These are phyloP conservation scores for Triticum timopheevii DNA, from an alignment of 176 grass and related monocot species.

Conservation along the genomic window DNA sequence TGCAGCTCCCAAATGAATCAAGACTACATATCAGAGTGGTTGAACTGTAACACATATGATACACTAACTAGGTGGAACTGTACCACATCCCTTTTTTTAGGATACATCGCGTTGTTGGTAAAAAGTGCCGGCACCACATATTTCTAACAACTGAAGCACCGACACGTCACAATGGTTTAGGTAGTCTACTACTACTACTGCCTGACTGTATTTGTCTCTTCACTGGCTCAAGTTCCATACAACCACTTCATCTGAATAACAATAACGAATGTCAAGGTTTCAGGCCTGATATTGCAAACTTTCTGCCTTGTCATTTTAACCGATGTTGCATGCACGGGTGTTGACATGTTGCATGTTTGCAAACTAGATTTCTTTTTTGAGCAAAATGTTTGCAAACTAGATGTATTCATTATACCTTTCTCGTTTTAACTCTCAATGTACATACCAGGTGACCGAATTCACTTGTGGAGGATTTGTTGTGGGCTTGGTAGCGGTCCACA, in stretches of 20 bases:
- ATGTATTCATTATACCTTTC: background rate
- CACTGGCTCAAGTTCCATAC: background rate
- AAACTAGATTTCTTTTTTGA: no score
- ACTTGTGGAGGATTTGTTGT: slow-evolving; percentile 59
- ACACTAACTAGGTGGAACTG: slow-evolving; percentile 2
- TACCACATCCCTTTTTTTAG: background rate
- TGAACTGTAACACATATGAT: background rate
- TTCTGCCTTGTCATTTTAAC: background rate
- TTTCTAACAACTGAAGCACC: slow-evolving; percentile 6
- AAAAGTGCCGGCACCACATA: background rate
- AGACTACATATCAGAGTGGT: background rate
- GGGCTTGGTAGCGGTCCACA: slow-evolving; percentile 56
- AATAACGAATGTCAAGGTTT: background rate
- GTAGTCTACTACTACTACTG: background rate
- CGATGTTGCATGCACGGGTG: background rate
- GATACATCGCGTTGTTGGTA: background rate
- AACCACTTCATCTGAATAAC: slow-evolving; percentile 20
- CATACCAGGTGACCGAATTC: slow-evolving; percentile 61
- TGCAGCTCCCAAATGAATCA: no score
- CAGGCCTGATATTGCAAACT: background rate
- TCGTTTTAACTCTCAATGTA: background rate
- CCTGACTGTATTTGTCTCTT: background rate
- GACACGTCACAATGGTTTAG: slow-evolving; percentile 9
- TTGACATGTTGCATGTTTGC: no score
- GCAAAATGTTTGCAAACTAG: no score